Evolutionary conservation across 768 basidiomycete species (phyloP).

Genomic region (Termitomyces sp.): DNA sequence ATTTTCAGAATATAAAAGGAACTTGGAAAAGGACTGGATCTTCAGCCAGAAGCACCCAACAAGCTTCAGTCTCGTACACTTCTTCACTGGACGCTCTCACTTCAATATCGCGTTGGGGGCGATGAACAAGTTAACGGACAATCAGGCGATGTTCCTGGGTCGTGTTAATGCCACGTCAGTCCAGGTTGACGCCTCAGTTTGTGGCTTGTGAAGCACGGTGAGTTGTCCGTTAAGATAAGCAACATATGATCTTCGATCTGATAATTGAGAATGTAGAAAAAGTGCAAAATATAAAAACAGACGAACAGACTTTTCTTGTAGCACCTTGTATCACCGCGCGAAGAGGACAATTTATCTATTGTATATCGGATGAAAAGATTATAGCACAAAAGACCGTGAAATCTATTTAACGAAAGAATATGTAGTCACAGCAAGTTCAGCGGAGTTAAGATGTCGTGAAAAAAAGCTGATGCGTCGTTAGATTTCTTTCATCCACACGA

Average conservation of each 20-base stretch:
- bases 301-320: background rate
- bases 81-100: slow-evolving; percentile 3
- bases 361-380: no score
- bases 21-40: background rate
- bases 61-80: background rate
- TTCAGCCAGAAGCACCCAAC: background rate
- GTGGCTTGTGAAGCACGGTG: slow-evolving; percentile 16
- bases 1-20: background rate
- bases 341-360: background rate
- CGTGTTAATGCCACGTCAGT: slow-evolving; percentile 14
- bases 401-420: background rate
- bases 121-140: slow-evolving; percentile 30
- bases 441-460: background rate
- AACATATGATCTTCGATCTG: background rate
- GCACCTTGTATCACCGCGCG: no score
- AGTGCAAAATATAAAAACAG: background rate
- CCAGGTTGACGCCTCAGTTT: slow-evolving; percentile 19
- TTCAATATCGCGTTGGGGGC: slow-evolving; percentile 23
- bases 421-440: background rate
- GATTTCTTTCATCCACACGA: no score
- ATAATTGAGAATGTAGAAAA: background rate
- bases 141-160: slow-evolving; percentile 23
- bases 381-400: background rate
- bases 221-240: background rate
- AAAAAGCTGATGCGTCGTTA: slow-evolving; percentile 45